phyloP scores from a whole-genome alignment of 2,329 filamentous ascomycete genomes.

The Trichoderma aggressivum region DNA sequence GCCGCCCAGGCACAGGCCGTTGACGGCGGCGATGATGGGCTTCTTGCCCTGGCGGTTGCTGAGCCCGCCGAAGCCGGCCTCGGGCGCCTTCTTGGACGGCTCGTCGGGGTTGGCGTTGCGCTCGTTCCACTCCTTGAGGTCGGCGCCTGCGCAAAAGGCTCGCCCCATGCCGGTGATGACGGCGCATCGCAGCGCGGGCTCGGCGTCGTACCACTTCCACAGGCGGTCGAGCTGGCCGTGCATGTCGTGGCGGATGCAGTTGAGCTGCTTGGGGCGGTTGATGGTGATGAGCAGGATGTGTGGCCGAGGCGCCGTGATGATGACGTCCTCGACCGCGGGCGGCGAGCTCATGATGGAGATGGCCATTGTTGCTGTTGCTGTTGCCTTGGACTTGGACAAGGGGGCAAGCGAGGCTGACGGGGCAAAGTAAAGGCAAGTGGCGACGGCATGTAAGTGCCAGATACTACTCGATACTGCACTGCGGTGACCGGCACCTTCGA shows the following conservation, averaged over 20 bases:
- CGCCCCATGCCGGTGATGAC: constrained; percentile 60
- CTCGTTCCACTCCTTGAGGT: constrained; percentile 61
- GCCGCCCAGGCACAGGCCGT: constrained; percentile 71
- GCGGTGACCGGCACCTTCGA: neutral
- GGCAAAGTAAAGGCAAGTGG: neutral
- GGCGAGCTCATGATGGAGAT: constrained; percentile 35
- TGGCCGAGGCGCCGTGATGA: constrained; percentile 49
- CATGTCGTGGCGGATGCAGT: constrained; percentile 50
- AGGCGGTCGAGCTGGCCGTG: constrained; percentile 48
- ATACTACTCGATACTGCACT: neutral
- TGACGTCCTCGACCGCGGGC: constrained; percentile 39
- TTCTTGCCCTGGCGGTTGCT: constrained; percentile 67
- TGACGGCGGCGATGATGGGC: constrained; percentile 72
- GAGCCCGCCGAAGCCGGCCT: constrained; percentile 62
- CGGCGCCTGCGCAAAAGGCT: constrained; percentile 66
- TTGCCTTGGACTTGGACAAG: neutral
- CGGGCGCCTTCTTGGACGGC: constrained; percentile 28
- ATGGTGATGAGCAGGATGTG: constrained; percentile 59
- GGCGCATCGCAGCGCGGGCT: constrained; percentile 57
- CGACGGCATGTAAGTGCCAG: neutral
- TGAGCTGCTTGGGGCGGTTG: constrained; percentile 56
- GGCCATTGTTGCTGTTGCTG: neutral
- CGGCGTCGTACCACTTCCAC: constrained; percentile 60
- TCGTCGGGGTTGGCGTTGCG: constrained; percentile 33
- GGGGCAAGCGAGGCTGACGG: neutral